Evolutionary conservation across 495 filamentous ascomycete genomes (phyloP), one percentile per base, ranked within the genome.

Genomic region (Penicillium maclennaniae): DNA sequence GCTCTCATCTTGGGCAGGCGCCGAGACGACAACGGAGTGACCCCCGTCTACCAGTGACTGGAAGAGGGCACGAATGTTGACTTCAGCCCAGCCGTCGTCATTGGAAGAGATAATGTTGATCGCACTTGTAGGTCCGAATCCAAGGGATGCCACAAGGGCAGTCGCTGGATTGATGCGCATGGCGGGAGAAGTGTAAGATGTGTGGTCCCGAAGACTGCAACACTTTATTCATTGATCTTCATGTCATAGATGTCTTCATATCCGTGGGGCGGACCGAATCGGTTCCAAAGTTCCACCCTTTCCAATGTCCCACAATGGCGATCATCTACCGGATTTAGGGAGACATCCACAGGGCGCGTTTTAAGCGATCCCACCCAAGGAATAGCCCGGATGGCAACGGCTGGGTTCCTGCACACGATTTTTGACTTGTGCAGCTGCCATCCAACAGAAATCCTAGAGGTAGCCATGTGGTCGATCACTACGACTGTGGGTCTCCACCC

Each of bases 61-160:
- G 65, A 80, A 80, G 40, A 87, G 68, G 1, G 71, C 66, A 15
- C 85, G 76, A 28, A 83, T 73, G 55, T 88, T 87, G 15, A 75
- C 77, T 59, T 86, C 84, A 4, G 84, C 85, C 84, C 84, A 88
- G 19, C 85, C 84, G 68, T 88, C 85, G 55, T 87, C 85, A 58
- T 88, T 87, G 45, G 79, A 81, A 25, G 82, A 82, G 44, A 88
- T 64, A 56, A 86, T 80, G 52, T 83, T 83, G 26, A 76, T 67
- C 19, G 72, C 78, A 2, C 62, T 54, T 20, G 61, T 54, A 15
- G 61, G 44, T 16, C 23, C 39, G 16, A 57, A 41, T 14, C 47
- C 39, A 14, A 61, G 36, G 9, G 49, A 47, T 15, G 44, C 56
- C 42, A 42, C 19, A 40, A 56, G 17, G 38, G 57, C 49, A 21